A percentile compares a stretch with the other conserved stretches of the same genome.
Conservation (phyloP, 139 green algal species). For the Coccomyxa sp. region DNA sequence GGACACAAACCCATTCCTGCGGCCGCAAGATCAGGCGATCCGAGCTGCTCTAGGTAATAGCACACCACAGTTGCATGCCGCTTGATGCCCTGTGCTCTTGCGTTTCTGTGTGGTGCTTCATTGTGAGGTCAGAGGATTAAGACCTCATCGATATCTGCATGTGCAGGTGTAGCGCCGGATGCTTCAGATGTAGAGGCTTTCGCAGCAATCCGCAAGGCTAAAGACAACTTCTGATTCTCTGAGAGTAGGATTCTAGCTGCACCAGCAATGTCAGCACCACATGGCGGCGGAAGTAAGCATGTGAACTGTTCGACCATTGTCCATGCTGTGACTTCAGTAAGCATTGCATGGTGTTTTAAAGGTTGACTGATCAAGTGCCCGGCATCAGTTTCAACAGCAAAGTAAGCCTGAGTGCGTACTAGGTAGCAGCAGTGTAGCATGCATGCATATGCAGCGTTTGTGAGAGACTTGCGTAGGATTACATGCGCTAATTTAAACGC, state of each 20-base stretch:
- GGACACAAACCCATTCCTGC: constrained; percentile 87
- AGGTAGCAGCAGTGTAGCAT: too few species aligned
- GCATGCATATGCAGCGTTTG: too few species aligned
- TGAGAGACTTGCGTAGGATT: too few species aligned
- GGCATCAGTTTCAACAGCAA: too few species aligned
- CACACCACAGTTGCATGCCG: neutral
- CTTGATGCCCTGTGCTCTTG: neutral
- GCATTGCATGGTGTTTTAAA: neutral
- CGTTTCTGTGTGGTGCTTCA: neutral
- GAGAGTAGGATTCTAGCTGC: too few species aligned
- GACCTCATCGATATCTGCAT: neutral
- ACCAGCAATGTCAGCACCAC: neutral
- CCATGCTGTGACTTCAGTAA: neutral
- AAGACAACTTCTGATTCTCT: constrained; percentile 73
- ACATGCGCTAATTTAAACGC: too few species aligned
- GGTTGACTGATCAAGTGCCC: neutral
- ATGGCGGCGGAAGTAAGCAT: neutral
- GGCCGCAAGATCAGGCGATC: constrained; percentile 54
- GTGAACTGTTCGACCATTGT: neutral
- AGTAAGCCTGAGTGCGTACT: too few species aligned
- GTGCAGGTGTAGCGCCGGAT: constrained; percentile 24
- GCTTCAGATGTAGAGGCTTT: constrained; percentile 62
- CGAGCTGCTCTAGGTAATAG: constrained; percentile 39
- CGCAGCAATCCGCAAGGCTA: constrained; percentile 59
- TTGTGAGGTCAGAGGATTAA: neutral